Conservation (phyloP, 495 filamentous ascomycete genomes). For the Xeromyces bisporus region DNA sequence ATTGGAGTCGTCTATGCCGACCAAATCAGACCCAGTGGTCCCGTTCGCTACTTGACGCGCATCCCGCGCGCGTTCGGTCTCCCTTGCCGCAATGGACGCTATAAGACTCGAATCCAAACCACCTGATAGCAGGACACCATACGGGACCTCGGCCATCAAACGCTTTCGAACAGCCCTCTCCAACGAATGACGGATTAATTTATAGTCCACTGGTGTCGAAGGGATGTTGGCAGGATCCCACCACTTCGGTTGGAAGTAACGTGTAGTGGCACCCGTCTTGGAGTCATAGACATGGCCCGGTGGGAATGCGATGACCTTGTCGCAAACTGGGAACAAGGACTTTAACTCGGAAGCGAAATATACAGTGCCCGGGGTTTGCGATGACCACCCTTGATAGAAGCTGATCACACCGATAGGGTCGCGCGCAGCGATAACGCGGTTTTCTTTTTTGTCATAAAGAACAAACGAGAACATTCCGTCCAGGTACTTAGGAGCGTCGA, state of each 20-base stretch:
- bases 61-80: constrained; percentile 60
- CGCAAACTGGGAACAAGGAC: constrained; percentile 81
- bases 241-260: constrained; percentile 87
- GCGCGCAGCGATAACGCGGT: constrained; percentile 82
- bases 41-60: constrained; percentile 34
- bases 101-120: constrained; percentile 92
- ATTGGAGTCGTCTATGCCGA: constrained; percentile 87
- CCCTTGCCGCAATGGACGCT: constrained; percentile 85
- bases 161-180: constrained; percentile 90
- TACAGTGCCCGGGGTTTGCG: constrained; percentile 59
- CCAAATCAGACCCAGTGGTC: constrained; percentile 55
- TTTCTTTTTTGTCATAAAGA: constrained; percentile 79
- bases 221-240: constrained; percentile 72
- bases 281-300: constrained; percentile 95
- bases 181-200: constrained; percentile 56
- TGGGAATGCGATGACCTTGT: constrained; percentile 85
- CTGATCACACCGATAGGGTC: constrained; percentile 96
- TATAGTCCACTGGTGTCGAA: constrained; percentile 63
- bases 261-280: constrained; percentile 56
- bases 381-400: constrained; percentile 88
- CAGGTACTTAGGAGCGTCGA: constrained; percentile 84
- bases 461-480: constrained; percentile 99
- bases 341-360: constrained; percentile 98
- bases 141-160: constrained; percentile 96
- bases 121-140: constrained; percentile 88